phyloP scores from a whole-genome alignment of 257 asterid genomes.

The Penstemon eatonii region DNA sequence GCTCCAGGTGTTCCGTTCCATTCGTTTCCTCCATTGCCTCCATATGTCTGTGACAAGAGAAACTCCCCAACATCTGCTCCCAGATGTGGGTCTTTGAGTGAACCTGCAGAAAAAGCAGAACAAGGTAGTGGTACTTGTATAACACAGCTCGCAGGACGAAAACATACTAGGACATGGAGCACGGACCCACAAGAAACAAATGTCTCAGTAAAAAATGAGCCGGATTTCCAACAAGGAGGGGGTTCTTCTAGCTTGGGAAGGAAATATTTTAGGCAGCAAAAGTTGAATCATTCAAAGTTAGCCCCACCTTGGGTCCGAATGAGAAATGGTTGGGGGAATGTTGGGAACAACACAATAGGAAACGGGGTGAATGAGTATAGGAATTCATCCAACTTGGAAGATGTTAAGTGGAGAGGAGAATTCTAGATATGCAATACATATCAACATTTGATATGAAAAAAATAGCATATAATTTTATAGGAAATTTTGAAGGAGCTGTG shows the following conservation, averaged over 20 bases:
- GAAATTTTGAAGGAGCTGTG: constrained; percentile 41
- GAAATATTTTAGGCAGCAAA: constrained; percentile 69
- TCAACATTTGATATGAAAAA: constrained; percentile 32
- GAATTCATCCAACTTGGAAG: constrained; percentile 39
- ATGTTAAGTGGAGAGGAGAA: constrained; percentile 38
- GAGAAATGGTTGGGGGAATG: constrained; percentile 50
- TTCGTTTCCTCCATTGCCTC: constrained; percentile 88
- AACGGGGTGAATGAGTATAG: constrained; percentile 39
- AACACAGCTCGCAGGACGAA: constrained; percentile 38
- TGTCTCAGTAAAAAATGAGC: constrained; percentile 24
- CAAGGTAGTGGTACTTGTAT: constrained; percentile 29
- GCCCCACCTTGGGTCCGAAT: constrained; percentile 59
- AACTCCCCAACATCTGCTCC: constrained; percentile 27
- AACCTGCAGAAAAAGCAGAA: constrained; percentile 40
- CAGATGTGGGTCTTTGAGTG: constrained; percentile 30
- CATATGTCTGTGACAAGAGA: constrained; percentile 27
- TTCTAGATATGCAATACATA: constrained; percentile 33
- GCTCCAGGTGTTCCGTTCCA: constrained; percentile 76
- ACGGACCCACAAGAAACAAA: constrained; percentile 27
- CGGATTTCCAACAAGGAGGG: constrained; percentile 41
- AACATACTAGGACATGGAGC: constrained; percentile 39
- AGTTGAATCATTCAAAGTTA: constrained; percentile 43
- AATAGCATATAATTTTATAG: constrained; percentile 37
- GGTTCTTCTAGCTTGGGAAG: constrained; percentile 48
- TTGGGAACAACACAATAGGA: constrained; percentile 36